These are phyloP conservation scores for Botrytis cinerea DNA, from an alignment of 2,329 filamentous ascomycete species.

Conservation along the genomic window DNA sequence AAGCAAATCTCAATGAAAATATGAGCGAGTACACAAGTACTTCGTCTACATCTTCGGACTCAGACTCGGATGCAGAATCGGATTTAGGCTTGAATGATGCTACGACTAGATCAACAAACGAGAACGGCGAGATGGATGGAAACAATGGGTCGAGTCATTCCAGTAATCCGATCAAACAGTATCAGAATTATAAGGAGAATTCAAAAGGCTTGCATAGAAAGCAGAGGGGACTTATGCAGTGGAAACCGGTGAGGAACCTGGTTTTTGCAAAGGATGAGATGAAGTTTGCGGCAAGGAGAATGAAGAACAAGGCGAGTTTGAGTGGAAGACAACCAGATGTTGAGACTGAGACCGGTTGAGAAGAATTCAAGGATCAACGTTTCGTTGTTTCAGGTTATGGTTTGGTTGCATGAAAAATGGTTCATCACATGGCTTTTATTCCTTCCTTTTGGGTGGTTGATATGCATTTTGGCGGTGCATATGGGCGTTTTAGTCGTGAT, in stretches of 20 bases:
- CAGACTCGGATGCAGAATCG: conserved; percentile 40
- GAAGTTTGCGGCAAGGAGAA: conserved; percentile 72
- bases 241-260: conserved; percentile 83
- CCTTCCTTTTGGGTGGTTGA: not conserved
- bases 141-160: conserved; percentile 28
- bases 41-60: conserved; percentile 28
- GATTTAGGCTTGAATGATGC: conserved; percentile 64
- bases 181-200: conserved; percentile 65
- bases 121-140: conserved; percentile 11
- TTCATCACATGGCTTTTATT: not conserved
- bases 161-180: conserved; percentile 57
- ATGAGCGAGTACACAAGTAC: conserved; percentile 26
- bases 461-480: not conserved
- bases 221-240: conserved; percentile 92
- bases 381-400: not conserved
- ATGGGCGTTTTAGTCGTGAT: not conserved
- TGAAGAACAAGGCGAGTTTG: conserved; percentile 75
- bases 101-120: conserved; percentile 15
- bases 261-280: conserved; percentile 88
- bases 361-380: not conserved
- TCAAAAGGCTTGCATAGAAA: conserved; percentile 79
- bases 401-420: not conserved
- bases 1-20: conserved; percentile 40
- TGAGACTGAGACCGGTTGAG: conserved; percentile 22
- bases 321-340: conserved; percentile 71